phyloP scores from a whole-genome alignment of 2,329 filamentous ascomycete species.

The Aspergillus texensis region DNA sequence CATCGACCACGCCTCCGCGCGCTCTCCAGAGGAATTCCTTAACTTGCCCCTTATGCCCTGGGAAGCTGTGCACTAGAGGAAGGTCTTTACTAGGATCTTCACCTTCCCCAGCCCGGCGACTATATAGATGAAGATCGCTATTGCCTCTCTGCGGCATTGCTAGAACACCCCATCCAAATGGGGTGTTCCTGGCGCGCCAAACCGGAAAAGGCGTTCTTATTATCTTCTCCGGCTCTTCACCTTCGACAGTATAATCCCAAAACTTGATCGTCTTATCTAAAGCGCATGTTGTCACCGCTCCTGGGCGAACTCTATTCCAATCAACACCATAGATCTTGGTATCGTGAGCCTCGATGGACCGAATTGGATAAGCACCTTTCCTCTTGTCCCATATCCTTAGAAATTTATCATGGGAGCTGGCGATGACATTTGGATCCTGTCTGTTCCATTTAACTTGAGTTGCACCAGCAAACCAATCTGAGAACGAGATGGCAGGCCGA shows the following conservation, averaged over 20 bases:
- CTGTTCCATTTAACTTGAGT: slow-evolving; percentile 96
- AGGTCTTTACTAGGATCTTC: slow-evolving; percentile 38
- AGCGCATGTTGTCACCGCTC: slow-evolving; percentile 81
- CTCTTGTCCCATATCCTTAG: slow-evolving; percentile 89
- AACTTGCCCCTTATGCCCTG: slow-evolving; percentile 64
- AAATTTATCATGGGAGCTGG: slow-evolving; percentile 86
- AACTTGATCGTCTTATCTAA: slow-evolving; percentile 91
- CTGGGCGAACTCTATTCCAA: slow-evolving; percentile 79
- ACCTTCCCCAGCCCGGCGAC: slow-evolving; percentile 56
- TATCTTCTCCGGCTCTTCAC: slow-evolving; percentile 70
- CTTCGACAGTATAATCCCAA: slow-evolving; percentile 75
- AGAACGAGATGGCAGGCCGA: slow-evolving; percentile 77
- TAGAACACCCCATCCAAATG: slow-evolving; percentile 81
- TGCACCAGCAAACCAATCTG: slow-evolving; percentile 90
- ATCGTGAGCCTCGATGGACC: slow-evolving; percentile 81
- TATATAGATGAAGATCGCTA: slow-evolving; percentile 82
- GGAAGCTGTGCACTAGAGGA: slow-evolving; percentile 54
- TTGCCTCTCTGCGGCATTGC: slow-evolving; percentile 92
- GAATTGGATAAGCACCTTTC: slow-evolving; percentile 74
- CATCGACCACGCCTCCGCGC: slow-evolving; percentile 68
- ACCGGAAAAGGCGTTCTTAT: slow-evolving; percentile 84
- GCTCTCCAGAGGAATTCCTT: slow-evolving; percentile 92
- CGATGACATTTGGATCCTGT: slow-evolving; percentile 81
- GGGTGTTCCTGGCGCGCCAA: slow-evolving; percentile 88
- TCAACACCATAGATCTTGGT: slow-evolving; percentile 96